Conservation (phyloP, 2,329 filamentous ascomycete species). For the Alternaria solani region DNA sequence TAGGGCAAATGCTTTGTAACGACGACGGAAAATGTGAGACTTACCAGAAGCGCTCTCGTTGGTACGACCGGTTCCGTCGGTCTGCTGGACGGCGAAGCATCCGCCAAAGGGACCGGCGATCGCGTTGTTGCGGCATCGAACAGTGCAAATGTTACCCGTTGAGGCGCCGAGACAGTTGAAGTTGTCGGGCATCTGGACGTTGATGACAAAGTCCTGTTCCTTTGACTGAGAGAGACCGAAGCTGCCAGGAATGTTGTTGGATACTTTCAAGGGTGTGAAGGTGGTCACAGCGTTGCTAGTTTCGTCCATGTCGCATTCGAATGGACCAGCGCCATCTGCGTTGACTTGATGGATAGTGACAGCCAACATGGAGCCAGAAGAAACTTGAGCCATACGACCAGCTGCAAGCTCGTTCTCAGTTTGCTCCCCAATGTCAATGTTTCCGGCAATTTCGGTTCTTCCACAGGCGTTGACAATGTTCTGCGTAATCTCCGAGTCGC, state of each 20-base stretch:
- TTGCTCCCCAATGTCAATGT: conserved; percentile 51
- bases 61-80: conserved; percentile 50
- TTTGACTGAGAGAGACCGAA: conserved; percentile 67
- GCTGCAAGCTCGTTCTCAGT: conserved; percentile 48
- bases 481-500: conserved; percentile 46
- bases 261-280: conserved; percentile 60
- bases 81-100: conserved; percentile 66
- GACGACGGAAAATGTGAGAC: conserved; percentile 11
- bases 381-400: conserved; percentile 41
- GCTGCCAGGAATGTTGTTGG: conserved; percentile 66
- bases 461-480: conserved; percentile 52
- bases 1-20: conserved; percentile 7
- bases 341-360: conserved; percentile 66
- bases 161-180: conserved; percentile 62
- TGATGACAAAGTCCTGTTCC: conserved; percentile 65
- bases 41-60: conserved; percentile 40
- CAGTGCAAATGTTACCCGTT: conserved; percentile 68
- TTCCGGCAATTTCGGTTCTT: conserved; percentile 47
- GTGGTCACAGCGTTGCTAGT: conserved; percentile 60
- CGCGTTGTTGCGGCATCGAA: conserved; percentile 68
- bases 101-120: conserved; percentile 70
- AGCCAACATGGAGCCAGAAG: conserved; percentile 34
- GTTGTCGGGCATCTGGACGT: conserved; percentile 64
- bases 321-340: conserved; percentile 70
- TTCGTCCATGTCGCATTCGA: conserved; percentile 69